Conservation (phyloP, 2,329 filamentous ascomycete genomes). For the Cyphellophora attinorum region DNA sequence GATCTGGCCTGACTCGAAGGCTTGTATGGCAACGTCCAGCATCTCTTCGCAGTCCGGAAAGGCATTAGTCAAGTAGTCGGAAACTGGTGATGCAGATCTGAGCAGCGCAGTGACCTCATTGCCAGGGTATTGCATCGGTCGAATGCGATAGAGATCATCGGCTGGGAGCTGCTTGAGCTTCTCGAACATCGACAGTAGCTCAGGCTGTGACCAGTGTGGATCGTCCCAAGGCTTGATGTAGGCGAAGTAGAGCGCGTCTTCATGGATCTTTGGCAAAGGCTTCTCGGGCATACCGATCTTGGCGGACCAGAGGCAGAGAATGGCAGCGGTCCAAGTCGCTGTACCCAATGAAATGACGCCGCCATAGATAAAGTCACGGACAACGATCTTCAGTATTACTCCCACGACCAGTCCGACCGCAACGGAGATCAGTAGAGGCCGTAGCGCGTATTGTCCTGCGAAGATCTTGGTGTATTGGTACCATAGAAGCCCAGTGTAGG, state of each 20-base stretch:
- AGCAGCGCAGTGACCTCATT: neutral
- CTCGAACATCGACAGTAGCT: slow-evolving; percentile 38
- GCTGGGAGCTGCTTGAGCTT: slow-evolving; percentile 30
- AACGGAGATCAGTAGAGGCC: slow-evolving; percentile 37
- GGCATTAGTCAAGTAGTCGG: neutral
- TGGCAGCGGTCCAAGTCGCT: slow-evolving; percentile 43
- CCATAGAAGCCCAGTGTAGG: slow-evolving; percentile 44
- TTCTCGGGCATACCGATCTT: slow-evolving; percentile 39
- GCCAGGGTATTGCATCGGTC: neutral
- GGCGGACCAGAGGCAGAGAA: slow-evolving; percentile 39
- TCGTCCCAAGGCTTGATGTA: slow-evolving; percentile 35
- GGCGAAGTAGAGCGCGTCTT: slow-evolving; percentile 31
- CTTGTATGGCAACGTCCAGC: slow-evolving; percentile 23
- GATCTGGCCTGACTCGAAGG: slow-evolving; percentile 25
- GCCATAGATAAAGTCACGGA: slow-evolving; percentile 33
- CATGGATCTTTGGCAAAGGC: slow-evolving; percentile 3
- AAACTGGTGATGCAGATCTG: neutral
- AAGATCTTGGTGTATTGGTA: slow-evolving; percentile 48
- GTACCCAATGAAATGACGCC: slow-evolving; percentile 39
- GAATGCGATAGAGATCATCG: slow-evolving; percentile 32
- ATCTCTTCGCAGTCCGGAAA: slow-evolving; percentile 17
- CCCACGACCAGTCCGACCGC: slow-evolving; percentile 38
- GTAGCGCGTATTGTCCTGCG: slow-evolving; percentile 38
- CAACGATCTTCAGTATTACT: slow-evolving; percentile 30
- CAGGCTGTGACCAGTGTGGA: slow-evolving; percentile 40